These are phyloP conservation scores for Zymoseptoria brevis DNA, from an alignment of 2,329 filamentous ascomycete genomes.

Conservation along the genomic window DNA sequence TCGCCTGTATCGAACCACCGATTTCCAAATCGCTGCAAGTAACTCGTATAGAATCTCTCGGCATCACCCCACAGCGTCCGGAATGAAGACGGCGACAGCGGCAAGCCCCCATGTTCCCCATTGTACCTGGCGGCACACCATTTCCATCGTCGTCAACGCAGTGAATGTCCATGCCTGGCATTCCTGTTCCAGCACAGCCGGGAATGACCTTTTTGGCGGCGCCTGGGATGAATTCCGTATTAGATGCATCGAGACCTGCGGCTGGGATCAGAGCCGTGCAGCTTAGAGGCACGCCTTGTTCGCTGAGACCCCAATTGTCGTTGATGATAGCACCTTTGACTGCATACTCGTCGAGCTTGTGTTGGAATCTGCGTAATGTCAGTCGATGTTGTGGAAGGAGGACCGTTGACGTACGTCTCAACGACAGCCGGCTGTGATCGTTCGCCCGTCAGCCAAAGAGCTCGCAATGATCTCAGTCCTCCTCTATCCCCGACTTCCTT, in stretches of 20 bases:
- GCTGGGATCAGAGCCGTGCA: slow-evolving; percentile 57
- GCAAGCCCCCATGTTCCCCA: slow-evolving; percentile 83
- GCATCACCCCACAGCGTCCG: slow-evolving; percentile 80
- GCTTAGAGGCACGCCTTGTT: slow-evolving; percentile 61
- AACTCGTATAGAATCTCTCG: slow-evolving; percentile 75
- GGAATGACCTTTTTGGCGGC: slow-evolving; percentile 87
- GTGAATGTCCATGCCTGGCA: slow-evolving; percentile 87
- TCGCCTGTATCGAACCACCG: slow-evolving; percentile 88
- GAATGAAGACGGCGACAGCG: slow-evolving; percentile 78
- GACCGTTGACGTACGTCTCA: slow-evolving; percentile 59
- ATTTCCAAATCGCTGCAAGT: slow-evolving; percentile 72
- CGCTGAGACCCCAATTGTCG: slow-evolving; percentile 69
- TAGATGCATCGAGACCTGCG: slow-evolving; percentile 48
- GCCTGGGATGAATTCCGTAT: slow-evolving; percentile 59
- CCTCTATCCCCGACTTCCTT: slow-evolving; percentile 55
- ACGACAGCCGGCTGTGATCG: slow-evolving; percentile 82
- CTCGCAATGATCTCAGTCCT: slow-evolving; percentile 62
- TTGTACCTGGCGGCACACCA: slow-evolving; percentile 60
- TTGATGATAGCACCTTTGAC: slow-evolving; percentile 55
- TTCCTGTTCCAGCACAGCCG: slow-evolving; percentile 79
- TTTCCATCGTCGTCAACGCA: slow-evolving; percentile 73
- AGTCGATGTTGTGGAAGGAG: neutral
- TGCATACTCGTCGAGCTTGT: slow-evolving; percentile 59
- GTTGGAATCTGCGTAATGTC: slow-evolving; percentile 34
- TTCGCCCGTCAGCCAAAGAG: slow-evolving; percentile 80